These are phyloP conservation scores for Saturnispora quitensis DNA, from an alignment of 805 yeast genomes.

Conservation along the genomic window DNA sequence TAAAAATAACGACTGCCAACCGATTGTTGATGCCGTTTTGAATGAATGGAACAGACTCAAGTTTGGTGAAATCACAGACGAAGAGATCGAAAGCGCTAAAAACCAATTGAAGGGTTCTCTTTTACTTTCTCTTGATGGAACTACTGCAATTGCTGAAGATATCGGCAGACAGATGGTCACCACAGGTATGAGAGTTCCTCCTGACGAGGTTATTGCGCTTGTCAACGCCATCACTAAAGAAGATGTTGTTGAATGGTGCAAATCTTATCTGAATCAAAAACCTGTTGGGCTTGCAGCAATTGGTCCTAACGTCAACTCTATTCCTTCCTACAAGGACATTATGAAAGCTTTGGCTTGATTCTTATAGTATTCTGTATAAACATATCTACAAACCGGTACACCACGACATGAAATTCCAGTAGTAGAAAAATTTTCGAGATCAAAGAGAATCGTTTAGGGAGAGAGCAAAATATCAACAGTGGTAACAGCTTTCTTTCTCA, in stretches of 20 bases:
- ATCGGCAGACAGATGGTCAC: constrained; percentile 96
- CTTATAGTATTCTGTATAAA: background rate
- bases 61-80: constrained; percentile 64
- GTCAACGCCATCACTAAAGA: constrained; percentile 70
- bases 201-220: constrained; percentile 63
- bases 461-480: background rate
- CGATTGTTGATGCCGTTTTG: constrained; percentile 64
- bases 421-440: background rate
- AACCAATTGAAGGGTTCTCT: constrained; percentile 91
- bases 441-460: background rate
- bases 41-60: constrained; percentile 86
- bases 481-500: background rate
- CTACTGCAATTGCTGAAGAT: constrained; percentile 95
- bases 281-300: constrained; percentile 31
- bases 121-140: constrained; percentile 81
- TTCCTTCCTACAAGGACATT: constrained; percentile 1
- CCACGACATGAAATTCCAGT: background rate
- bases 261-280: constrained; percentile 28
- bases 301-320: constrained; percentile 1
- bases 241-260: constrained; percentile 85
- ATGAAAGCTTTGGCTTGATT: background rate
- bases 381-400: background rate
- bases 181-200: constrained; percentile 71
- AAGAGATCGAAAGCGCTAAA: constrained; percentile 89
- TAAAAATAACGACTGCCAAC: constrained; percentile 53